A percentile compares a stretch with the other conserved stretches of the same genome.
Evolutionary conservation across 331 rosid species (phyloP).

Genomic region (Malus hybrid): DNA sequence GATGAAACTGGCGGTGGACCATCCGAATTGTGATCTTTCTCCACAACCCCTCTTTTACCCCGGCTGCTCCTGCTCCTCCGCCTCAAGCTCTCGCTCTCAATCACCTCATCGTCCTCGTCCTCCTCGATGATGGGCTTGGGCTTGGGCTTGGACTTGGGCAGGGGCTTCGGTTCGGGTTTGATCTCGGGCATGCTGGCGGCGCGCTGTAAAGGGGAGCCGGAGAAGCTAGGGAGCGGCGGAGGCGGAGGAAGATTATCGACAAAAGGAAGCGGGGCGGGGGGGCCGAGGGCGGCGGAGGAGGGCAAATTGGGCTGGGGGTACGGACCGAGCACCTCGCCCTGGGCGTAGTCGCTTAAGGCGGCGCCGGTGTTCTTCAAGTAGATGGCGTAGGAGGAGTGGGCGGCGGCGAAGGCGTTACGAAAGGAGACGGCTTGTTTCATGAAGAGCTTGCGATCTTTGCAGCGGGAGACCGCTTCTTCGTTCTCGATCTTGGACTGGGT

Average conservation of each 20-base stretch:
- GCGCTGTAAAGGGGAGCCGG: slow-evolving; percentile 43
- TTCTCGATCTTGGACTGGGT: slow-evolving; percentile 92
- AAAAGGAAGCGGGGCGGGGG: background rate
- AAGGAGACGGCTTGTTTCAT: slow-evolving; percentile 70
- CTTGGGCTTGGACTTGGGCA: slow-evolving; percentile 15
- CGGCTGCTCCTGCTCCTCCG: slow-evolving; percentile 19
- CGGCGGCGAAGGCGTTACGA: slow-evolving; percentile 94
- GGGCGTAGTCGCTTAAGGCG: slow-evolving; percentile 73
- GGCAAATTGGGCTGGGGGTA: slow-evolving; percentile 12
- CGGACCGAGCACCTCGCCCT: slow-evolving; percentile 41
- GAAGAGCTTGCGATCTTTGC: slow-evolving; percentile 68
- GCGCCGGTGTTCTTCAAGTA: slow-evolving; percentile 79
- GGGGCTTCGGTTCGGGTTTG: slow-evolving; percentile 31
- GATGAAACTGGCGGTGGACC: slow-evolving; percentile 38
- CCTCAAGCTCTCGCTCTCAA: slow-evolving; percentile 37
- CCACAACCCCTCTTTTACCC: slow-evolving; percentile 7
- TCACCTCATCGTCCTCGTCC: slow-evolving; percentile 47
- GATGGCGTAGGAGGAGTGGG: slow-evolving; percentile 62
- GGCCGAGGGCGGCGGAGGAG: background rate
- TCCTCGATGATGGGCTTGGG: slow-evolving; percentile 43
- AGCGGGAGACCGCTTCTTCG: slow-evolving; percentile 83
- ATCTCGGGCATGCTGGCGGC: slow-evolving; percentile 73
- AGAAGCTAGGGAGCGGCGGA: slow-evolving; percentile 13
- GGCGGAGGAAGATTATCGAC: slow-evolving; percentile 19
- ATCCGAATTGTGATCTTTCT: slow-evolving; percentile 9